Base-by-base conservation (phyloP, 805 yeast species). In the Pichia pseudocactophila region DNA sequence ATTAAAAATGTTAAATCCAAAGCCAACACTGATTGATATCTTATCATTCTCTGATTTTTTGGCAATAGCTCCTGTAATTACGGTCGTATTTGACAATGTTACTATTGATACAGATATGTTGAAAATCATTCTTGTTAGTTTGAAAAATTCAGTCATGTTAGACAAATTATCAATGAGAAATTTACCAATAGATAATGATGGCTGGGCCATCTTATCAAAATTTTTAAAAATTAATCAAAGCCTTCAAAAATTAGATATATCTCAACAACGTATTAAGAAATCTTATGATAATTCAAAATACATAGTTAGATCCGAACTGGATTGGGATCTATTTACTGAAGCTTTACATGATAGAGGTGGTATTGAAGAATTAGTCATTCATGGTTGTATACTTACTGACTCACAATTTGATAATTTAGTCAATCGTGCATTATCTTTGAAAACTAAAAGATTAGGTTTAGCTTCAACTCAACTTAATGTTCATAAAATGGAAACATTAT, bases 61-160 rank as follows among this genome's bases (percentile, higher is more conserved):
- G 27, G 70, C 80, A 2, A 73, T 75, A 39, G 73, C 75, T 0
- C 79, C 78, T 4, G 67, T 75, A 32, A 64, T 71, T 41, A 74
- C 78, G 1, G 66, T 75, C 4, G 74, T 75, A 20, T 74, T 75
- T 49, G 81, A 75, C 55, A 75, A 75, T 51, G 80, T 75, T 22
- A 62, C 73, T 1, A 64, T 75, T 62, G 71, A 73, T 18, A 65
- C 71, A 3, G 75, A 73, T 45, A 75, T 75, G 80, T 55, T 75
- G 43, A 67, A 65, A 40, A 70, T 70, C 46, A 57, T 75, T 28
- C 52, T 75, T n/a, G 53, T 73, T 8, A 65, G 76, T 15, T 56
- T 75, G n/a, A 59, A 66, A 7, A 51, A 61, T 44, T 73, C 72
- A 34, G 59, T 57, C 39, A 53, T 63, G 7, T 54, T 75, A 43